phyloP scores from a whole-genome alignment of 345 rosid species.

The Eucalyptus erythrocorys region DNA sequence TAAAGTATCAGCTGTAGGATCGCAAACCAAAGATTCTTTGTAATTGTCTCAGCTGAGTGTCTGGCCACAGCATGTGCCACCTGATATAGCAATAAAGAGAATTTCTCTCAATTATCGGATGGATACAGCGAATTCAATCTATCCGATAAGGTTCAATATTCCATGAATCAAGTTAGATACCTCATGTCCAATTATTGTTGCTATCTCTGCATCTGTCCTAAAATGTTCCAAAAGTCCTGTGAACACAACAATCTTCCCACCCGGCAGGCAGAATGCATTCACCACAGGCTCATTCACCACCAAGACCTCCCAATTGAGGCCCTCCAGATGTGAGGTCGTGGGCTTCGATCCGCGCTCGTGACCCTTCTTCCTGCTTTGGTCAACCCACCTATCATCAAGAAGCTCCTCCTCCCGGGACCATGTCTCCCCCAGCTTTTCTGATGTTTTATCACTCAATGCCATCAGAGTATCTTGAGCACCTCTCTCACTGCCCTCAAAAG shows the following conservation, averaged over 20 bases:
- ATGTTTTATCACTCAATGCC: conserved; percentile 20
- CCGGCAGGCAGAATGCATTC: conserved; percentile 85
- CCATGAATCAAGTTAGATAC: conserved; percentile 6
- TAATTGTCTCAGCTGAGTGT: conserved; percentile 62
- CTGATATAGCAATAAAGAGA: conserved; percentile 20
- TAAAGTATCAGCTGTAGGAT: conserved; percentile 55
- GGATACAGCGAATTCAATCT: neutral
- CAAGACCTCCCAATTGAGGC: conserved; percentile 82
- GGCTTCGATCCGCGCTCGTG: conserved; percentile 26
- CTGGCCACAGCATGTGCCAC: conserved; percentile 91
- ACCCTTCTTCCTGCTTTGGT: conserved; percentile 54
- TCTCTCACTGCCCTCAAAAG: conserved; percentile 1
- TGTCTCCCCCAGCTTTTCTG: conserved; percentile 11
- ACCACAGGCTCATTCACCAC: conserved; percentile 70
- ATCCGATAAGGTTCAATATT: neutral
- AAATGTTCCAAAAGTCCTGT: conserved; percentile 77
- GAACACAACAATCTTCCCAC: conserved; percentile 85
- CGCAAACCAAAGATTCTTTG: conserved; percentile 77
- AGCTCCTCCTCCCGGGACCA: conserved; percentile 73
- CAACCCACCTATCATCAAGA: conserved; percentile 86
- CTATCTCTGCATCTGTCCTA: conserved; percentile 74
- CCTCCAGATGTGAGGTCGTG: conserved; percentile 59
- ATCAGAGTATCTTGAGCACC: conserved; percentile 24
- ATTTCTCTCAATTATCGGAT: neutral
- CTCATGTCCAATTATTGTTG: conserved; percentile 88